Percentiles rank a stretch among this genome's conserved stretches.
Conservation (phyloP, 1,284 basidiomycete species). For the Cutaneotrichosporon spelunceum region DNA sequence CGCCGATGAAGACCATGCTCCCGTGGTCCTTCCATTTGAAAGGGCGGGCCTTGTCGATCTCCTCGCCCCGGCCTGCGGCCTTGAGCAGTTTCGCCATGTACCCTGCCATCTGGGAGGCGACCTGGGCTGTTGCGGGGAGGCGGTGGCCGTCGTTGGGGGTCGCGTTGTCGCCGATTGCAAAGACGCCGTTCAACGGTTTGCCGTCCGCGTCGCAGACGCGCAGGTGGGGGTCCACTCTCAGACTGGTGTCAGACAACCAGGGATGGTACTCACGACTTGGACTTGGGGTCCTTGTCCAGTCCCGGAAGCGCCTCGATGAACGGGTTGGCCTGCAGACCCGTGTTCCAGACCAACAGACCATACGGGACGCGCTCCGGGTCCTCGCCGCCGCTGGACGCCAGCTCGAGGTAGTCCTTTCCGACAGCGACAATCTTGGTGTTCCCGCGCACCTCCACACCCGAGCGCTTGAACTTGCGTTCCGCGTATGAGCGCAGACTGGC, state of each 20-base stretch:
- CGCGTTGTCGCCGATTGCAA: conserved; percentile 77
- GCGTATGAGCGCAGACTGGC: conserved; percentile 61
- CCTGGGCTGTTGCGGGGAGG: conserved; percentile 81
- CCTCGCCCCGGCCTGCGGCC: conserved; percentile 56
- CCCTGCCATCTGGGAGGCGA: conserved; percentile 74
- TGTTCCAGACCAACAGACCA: conserved; percentile 81
- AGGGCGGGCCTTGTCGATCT: conserved; percentile 46
- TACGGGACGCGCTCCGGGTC: conserved; percentile 59
- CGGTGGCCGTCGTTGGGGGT: conserved; percentile 59
- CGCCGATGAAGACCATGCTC: conserved; percentile 74
- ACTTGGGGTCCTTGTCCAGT: conserved; percentile 63
- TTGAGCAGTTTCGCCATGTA: conserved; percentile 70
- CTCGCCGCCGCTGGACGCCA: conserved; percentile 32
- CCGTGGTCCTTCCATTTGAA: conserved; percentile 72
- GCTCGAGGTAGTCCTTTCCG: conserved; percentile 56
- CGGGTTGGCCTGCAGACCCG: conserved; percentile 75
- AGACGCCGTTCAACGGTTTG: conserved; percentile 66
- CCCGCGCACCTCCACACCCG: conserved; percentile 72
- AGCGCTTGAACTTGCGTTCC: conserved; percentile 67
- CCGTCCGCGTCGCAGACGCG: conserved; percentile 61
- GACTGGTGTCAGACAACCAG: conserved; percentile 38
- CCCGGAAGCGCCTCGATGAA: conserved; percentile 63
- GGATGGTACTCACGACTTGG: conserved; percentile 56
- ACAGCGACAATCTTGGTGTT: conserved; percentile 77
- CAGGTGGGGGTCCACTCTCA: conserved; percentile 63